Evolutionary conservation across 768 basidiomycete species (phyloP), one percentile per base, ranked within the genome.

Genomic region (Russula sp.): DNA sequence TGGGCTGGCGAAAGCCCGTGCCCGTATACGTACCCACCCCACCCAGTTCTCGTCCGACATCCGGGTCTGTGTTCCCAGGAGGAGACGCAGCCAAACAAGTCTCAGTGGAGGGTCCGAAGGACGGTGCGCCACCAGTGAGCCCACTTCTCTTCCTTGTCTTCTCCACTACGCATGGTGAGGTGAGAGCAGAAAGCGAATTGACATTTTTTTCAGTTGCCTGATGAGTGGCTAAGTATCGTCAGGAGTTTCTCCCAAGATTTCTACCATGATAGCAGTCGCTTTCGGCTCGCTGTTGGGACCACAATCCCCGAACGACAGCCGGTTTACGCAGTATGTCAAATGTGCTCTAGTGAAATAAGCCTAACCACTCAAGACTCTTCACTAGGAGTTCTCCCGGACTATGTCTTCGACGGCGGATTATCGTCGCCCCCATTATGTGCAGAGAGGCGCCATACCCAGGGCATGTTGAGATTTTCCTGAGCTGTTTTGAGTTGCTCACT

Each of bases 1-100:
- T 61, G 59, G 40, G 63, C 42, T 69, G 68, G 68, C 66, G 68
- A 40, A 69, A 69, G 32, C 68, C 68, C 13, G 68, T 59, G 24
- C 68, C 68, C 9, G 44, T n/a, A 16, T 69, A 56, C 50, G 61
- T 69, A 13, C 68, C 68, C 18, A 51, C 68, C 22, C 68, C 68
- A 8, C 68, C 68, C 14, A 46, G 20, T 24, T 61, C 66, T 22
- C 65, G 65, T 36, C 64, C 65, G 32, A 57, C 61, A 24, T 67
- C n/a, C 60, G 8, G 42, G 57, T 5, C 24, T 30, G 24, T 24
- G 5, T 18, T 46, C 44, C n/a, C 24, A 28, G 52, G 44, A 11
- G 59, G 20, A 30, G 22, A 61, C 46, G 48, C 11, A 7, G 48
- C 13, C 30, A 61, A 36, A 22, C 48, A 36, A 24, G n/a, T 50